Evolutionary conservation across 495 filamentous ascomycete genomes (phyloP), one percentile per base, ranked within the genome.

Genomic region (Lepraria neglecta): DNA sequence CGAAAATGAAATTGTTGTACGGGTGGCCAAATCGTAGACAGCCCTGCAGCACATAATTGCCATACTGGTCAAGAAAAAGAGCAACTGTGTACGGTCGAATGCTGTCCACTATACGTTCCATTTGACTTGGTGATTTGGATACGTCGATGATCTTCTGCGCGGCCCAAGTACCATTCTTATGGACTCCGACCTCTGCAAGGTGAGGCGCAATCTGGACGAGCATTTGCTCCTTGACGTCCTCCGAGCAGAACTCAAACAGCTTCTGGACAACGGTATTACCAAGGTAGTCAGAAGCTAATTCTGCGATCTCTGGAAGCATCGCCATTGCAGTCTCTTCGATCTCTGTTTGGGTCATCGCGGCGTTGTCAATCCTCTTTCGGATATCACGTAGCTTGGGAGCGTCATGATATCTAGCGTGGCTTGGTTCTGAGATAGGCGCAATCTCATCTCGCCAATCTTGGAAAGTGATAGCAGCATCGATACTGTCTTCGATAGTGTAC

Each of bases 241-340:
- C 94, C 0, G 91, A 95, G 74, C 92, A 97, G 72, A 87, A 92
- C 69, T 97, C 92, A 69, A 97, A 98, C 54, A 98, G 75, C 74
- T 97, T 97, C 73, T 98, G 94, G 28, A 98, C 94, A n/a, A 98
- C 94, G 0, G 94, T 98, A 73, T 98, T 98, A 65, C 94, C 94
- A 58, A 98, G 82, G 66, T 98, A 98, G 69, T 98, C 94, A 11
- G 90, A 92, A 21, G 94, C 79, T 19, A 98, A 80, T 72, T 97
- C 94, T 14, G 92, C 91, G 69, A 98, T 91, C 75, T 98, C 94
- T 31, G 91, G 89, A 17, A 98, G 82, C 95, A 98, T 98, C 35
- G 85, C 86, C 30, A 86, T 76, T 38, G 94, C 95, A 67, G 92
- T 95, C 62, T 86, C 87, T 71, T 98, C 94, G 65, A 98, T 92